These are phyloP conservation scores for Claviceps spartinae DNA, from an alignment of 2,329 filamentous ascomycete genomes.

Conservation along the genomic window DNA sequence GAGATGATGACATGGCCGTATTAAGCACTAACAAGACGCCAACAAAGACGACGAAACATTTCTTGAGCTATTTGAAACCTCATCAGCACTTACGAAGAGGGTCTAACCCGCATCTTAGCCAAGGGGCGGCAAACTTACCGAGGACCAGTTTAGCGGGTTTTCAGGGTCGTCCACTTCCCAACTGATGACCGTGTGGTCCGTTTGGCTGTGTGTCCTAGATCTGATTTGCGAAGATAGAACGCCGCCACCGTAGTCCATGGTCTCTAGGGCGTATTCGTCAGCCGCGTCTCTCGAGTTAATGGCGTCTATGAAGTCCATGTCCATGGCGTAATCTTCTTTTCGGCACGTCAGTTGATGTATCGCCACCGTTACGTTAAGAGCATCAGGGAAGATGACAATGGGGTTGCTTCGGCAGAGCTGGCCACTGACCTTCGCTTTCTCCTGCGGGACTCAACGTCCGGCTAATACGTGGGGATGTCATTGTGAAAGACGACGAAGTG, in stretches of 20 bases:
- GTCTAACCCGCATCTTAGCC: background rate
- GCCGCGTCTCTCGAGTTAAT: conserved; percentile 19
- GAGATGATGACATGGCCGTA: conserved; percentile 50
- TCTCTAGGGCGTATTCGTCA: conserved; percentile 27
- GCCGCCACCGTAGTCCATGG: conserved; percentile 21
- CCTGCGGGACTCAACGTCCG: background rate
- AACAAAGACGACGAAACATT: conserved; percentile 38
- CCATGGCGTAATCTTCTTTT: conserved; percentile 12
- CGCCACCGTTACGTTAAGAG: background rate
- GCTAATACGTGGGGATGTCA: background rate
- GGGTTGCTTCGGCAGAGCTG: background rate
- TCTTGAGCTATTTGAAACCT: conserved; percentile 29
- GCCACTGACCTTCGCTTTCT: background rate
- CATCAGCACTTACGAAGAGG: background rate
- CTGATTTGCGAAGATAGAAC: conserved; percentile 12
- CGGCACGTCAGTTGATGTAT: conserved; percentile 10
- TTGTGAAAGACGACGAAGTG: background rate
- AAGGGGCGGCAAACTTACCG: conserved; percentile 12
- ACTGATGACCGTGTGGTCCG: conserved; percentile 24
- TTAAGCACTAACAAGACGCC: conserved; percentile 51
- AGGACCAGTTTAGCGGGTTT: conserved; percentile 40
- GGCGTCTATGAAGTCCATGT: conserved; percentile 12
- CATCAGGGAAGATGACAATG: background rate
- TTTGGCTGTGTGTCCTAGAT: conserved; percentile 20
- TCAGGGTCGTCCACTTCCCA: conserved; percentile 36